phyloP scores from a whole-genome alignment of 2,329 filamentous ascomycete genomes.

The Sclerotiophoma versabilis region DNA sequence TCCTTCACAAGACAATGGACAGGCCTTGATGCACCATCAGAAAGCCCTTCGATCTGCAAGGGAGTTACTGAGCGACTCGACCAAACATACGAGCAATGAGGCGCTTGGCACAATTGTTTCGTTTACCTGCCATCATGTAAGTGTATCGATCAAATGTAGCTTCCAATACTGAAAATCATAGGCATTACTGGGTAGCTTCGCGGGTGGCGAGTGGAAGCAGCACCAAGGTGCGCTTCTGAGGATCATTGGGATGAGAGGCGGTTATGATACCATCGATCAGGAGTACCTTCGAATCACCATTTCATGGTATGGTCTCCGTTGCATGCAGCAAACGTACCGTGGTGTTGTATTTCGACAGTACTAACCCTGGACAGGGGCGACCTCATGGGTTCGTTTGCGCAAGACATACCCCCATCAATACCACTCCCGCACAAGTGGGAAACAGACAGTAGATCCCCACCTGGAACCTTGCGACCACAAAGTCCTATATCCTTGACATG shows the following conservation, averaged over 20 bases:
- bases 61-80: slow-evolving; percentile 30
- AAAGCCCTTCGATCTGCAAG: slow-evolving; percentile 29
- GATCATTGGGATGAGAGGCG: slow-evolving; percentile 35
- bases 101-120: slow-evolving; percentile 28
- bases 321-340: not conserved
- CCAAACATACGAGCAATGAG: slow-evolving; percentile 31
- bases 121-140: slow-evolving; percentile 41
- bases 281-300: slow-evolving; percentile 38
- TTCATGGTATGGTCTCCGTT: slow-evolving; percentile 31
- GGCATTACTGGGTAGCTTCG: slow-evolving; percentile 31
- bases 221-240: slow-evolving; percentile 34
- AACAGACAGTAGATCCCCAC: slow-evolving; percentile 53
- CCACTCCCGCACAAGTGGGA: slow-evolving; percentile 36
- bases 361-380: slow-evolving; percentile 30
- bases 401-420: slow-evolving; percentile 36
- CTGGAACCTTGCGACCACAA: slow-evolving; percentile 65
- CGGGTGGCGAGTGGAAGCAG: slow-evolving; percentile 28
- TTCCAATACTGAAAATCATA: slow-evolving; percentile 10
- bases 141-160: not conserved
- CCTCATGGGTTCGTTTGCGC: slow-evolving; percentile 37
- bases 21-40: slow-evolving; percentile 33
- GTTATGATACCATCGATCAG: slow-evolving; percentile 28
- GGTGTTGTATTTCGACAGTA: not conserved
- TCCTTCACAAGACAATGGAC: slow-evolving; percentile 27
- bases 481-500: slow-evolving; percentile 63